Percentiles rank a stretch among this genome's conserved stretches.
These are phyloP conservation scores for Cornus kousa DNA, from an alignment of 148 eudicot species.

Conservation along the genomic window DNA sequence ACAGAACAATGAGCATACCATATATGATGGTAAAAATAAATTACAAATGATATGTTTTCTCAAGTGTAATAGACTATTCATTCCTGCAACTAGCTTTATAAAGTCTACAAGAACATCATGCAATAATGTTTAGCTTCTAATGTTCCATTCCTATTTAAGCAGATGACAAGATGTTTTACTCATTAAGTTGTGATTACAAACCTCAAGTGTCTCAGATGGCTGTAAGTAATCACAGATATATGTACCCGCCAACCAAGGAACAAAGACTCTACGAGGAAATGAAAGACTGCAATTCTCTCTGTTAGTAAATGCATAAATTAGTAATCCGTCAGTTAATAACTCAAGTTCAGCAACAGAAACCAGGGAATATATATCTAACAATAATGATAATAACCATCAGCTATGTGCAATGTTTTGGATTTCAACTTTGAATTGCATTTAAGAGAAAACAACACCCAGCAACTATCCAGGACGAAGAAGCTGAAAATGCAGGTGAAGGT, in stretches of 20 bases:
- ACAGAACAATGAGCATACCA: neutral
- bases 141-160: neutral
- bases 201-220: slow-evolving; percentile 83
- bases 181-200: slow-evolving; percentile 23
- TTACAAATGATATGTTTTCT: neutral
- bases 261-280: slow-evolving; percentile 83
- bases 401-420: neutral
- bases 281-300: slow-evolving; percentile 59
- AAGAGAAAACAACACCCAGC: neutral
- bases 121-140: neutral
- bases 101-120: neutral
- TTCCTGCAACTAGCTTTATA: neutral
- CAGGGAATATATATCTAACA: neutral
- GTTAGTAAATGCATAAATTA: slow-evolving; percentile 19
- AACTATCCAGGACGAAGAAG: neutral
- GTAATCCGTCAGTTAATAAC: slow-evolving; percentile 16
- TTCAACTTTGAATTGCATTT: neutral
- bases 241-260: slow-evolving; percentile 81
- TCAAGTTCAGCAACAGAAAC: neutral
- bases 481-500: neutral
- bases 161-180: neutral
- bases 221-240: slow-evolving; percentile 79
- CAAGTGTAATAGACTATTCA: neutral
- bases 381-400: neutral
- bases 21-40: neutral